Conservation (phyloP, 768 basidiomycete genomes). For the Suillus bovinus region DNA sequence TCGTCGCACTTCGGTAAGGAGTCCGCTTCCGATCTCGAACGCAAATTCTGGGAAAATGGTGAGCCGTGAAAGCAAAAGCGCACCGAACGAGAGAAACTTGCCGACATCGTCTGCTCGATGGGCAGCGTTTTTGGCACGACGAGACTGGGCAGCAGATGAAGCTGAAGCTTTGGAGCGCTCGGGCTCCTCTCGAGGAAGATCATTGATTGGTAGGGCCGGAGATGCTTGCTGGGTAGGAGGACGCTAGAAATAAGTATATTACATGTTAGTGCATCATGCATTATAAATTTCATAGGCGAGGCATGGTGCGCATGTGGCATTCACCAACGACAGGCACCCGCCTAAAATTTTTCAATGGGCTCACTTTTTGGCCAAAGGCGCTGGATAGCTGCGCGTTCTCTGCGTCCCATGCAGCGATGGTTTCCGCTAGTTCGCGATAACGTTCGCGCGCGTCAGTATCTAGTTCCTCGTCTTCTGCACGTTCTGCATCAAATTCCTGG, state of each 20-base stretch:
- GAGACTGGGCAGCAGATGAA: slow-evolving; percentile 80
- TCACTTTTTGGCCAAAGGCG: slow-evolving; percentile 65
- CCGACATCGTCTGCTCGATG: slow-evolving; percentile 89
- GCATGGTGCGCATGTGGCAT: slow-evolving; percentile 2
- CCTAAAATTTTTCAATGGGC: slow-evolving; percentile 21
- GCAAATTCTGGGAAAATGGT: slow-evolving; percentile 74
- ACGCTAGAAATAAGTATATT: slow-evolving; percentile 32
- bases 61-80: slow-evolving; percentile 12
- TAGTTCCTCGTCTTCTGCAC: slow-evolving; percentile 60
- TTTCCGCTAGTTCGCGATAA: slow-evolving; percentile 76
- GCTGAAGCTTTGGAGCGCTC: slow-evolving; percentile 59
- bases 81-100: slow-evolving; percentile 37
- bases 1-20: slow-evolving; percentile 88
- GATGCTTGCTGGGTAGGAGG: slow-evolving; percentile 49
- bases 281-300: background rate
- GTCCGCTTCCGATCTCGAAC: slow-evolving; percentile 93
- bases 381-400: slow-evolving; percentile 78
- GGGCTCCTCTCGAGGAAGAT: slow-evolving; percentile 63
- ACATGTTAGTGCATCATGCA: slow-evolving; percentile 14
- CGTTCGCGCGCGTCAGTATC: slow-evolving; percentile 69
- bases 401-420: slow-evolving; percentile 72
- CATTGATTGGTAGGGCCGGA: slow-evolving; percentile 44
- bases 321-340: background rate
- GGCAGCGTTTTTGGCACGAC: slow-evolving; percentile 89
- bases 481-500: slow-evolving; percentile 68